Percentiles rank a stretch among this genome's conserved stretches.
Conservation (phyloP, 2,329 filamentous ascomycete species). For the Colletotrichum sp. region DNA sequence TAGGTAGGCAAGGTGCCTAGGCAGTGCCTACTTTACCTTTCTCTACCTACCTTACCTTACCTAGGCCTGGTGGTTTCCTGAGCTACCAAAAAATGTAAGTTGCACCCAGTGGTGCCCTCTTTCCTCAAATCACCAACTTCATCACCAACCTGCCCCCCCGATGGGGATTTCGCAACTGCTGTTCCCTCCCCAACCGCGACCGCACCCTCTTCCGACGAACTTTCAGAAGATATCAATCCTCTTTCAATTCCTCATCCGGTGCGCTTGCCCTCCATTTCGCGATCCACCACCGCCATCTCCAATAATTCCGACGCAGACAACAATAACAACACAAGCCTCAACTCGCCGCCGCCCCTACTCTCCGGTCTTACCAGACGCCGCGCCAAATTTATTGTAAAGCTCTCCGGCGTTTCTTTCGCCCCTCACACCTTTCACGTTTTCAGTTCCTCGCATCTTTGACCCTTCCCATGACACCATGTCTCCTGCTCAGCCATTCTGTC, state of each 20-base stretch:
- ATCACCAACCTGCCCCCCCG: background rate
- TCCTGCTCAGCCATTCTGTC: background rate
- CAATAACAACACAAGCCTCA: background rate
- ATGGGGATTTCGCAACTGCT: background rate
- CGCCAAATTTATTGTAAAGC: constrained; percentile 3
- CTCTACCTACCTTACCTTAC: background rate
- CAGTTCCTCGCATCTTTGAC: background rate
- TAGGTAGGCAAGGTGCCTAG: background rate
- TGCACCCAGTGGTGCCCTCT: background rate
- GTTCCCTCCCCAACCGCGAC: background rate
- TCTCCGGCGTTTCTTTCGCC: background rate
- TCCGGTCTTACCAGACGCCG: background rate
- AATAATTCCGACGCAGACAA: background rate
- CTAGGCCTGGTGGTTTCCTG: background rate
- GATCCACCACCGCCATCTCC: background rate
- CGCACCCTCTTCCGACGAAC: background rate
- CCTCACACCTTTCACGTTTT: background rate
- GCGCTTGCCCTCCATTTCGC: background rate
- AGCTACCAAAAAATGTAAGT: background rate
- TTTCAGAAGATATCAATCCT: background rate
- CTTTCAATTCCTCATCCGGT: background rate
- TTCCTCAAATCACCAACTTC: background rate
- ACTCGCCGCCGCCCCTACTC: background rate
- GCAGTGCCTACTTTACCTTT: background rate
- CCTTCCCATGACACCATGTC: background rate